These are phyloP conservation scores for Solioccasus polychromus DNA, from an alignment of 768 basidiomycete genomes.

Conservation along the genomic window DNA sequence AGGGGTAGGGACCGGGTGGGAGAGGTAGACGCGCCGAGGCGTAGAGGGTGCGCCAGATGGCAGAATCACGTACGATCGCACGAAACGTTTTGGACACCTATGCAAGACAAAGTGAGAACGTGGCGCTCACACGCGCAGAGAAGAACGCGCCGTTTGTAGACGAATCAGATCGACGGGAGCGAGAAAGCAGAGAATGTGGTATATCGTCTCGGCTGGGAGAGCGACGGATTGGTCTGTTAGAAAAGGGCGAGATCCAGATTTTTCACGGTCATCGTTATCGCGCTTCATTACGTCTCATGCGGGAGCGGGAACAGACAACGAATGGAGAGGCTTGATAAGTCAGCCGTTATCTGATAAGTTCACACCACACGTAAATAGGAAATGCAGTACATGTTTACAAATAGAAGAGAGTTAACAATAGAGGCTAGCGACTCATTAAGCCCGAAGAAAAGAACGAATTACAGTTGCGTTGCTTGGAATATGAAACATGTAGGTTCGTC, in stretches of 20 bases:
- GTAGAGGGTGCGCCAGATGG: constrained; percentile 15
- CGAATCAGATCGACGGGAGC: constrained; percentile 14
- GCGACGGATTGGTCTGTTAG: neutral
- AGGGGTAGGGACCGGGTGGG: constrained; percentile 18
- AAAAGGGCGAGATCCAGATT: neutral
- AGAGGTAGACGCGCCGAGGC: constrained; percentile 9
- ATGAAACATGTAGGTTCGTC: no score
- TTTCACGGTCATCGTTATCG: constrained; percentile 1
- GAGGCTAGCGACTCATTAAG: no score
- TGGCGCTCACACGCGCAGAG: neutral
- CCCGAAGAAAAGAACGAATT: no score
- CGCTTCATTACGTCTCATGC: constrained; percentile 5
- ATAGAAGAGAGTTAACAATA: no score
- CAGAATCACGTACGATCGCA: constrained; percentile 8
- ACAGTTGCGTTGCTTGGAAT: no score
- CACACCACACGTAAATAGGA: no score
- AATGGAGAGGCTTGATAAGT: no score
- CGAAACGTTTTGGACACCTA: constrained; percentile 17
- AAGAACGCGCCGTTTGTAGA: constrained; percentile 12
- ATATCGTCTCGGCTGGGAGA: constrained; percentile 19
- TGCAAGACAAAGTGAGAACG: neutral
- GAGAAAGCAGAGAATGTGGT: constrained; percentile 4
- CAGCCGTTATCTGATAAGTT: no score
- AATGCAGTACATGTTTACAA: no score
- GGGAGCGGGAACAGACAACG: neutral